Percentiles rank a stretch among this genome's conserved stretches.
These are phyloP conservation scores for Petrea volubilis DNA, from an alignment of 257 asterid species.

Conservation along the genomic window DNA sequence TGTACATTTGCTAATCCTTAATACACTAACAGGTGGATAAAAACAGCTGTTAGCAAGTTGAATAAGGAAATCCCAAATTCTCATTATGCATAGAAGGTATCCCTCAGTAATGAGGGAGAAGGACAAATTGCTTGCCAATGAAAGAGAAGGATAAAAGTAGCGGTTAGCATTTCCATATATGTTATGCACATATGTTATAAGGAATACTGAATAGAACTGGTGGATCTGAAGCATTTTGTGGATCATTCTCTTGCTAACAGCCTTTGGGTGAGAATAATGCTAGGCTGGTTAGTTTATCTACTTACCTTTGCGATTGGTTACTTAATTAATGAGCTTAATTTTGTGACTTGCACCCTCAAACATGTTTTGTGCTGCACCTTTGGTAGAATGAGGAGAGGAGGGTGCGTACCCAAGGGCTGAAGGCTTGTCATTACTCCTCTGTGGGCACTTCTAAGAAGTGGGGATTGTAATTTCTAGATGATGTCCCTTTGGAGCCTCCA, in stretches of 20 bases:
- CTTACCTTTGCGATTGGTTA: background rate
- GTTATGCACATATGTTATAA: background rate
- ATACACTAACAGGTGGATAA: background rate
- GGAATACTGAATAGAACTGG: background rate
- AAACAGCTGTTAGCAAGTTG: slow-evolving; percentile 3
- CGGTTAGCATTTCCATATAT: too few relatives aligned
- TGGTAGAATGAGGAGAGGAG: background rate
- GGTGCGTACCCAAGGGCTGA: background rate
- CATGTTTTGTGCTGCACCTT: background rate
- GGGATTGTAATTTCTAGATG: background rate
- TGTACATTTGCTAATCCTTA: background rate
- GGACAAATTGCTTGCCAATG: too few relatives aligned
- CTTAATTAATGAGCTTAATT: slow-evolving; percentile 7
- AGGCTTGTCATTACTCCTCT: background rate
- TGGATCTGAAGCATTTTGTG: background rate
- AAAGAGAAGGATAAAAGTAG: too few relatives aligned
- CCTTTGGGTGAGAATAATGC: background rate
- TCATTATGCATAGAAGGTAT: background rate
- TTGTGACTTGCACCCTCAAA: background rate
- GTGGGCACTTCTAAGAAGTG: background rate
- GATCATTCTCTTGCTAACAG: background rate
- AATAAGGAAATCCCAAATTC: background rate
- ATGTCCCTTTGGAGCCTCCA: background rate
- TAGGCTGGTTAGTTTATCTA: background rate
- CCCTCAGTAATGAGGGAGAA: background rate